Base-by-base conservation (phyloP, 257 asterid genomes). In the Thymus quinquecostatus region DNA sequence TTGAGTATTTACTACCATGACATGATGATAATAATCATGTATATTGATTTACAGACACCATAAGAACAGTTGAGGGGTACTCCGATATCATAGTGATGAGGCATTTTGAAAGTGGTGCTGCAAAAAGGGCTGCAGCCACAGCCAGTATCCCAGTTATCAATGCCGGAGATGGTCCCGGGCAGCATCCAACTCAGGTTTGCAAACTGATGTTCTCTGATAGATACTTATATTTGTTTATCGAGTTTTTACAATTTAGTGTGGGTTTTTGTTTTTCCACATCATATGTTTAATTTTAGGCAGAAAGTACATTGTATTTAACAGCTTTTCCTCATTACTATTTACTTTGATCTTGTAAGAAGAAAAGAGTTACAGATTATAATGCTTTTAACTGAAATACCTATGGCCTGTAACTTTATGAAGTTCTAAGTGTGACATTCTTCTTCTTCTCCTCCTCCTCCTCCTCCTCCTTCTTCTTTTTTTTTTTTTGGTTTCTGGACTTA, bases 121-220 rank as follows among this genome's bases (percentile, higher is more conserved):
- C 98, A 68, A 86, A 77, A 81, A 82, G 90, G 79, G 97, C 99
- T 7, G 97, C 97, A 3, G 73, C 51, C 28, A 91, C 90, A 8
- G 96, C 97, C 55, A 75, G 75, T 77, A 94, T 91, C 76, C 99
- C 99, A 0, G 74, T 94, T 75, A 91, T 94, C 63, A 94, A 94
- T 84, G 99, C 97, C 9, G 99, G 97, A 77, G 99, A 94, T 83
- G 97, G 99, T 69, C 97, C 97, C 10, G 97, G 99, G 11, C 97
- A 94, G 75, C 99, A 94, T 79, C 97, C 97, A 14, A 87, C 99
- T 56, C 97, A 91, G 97, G 98, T 93, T 41, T 79, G 64, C 62
- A 30, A 36, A 44, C 14, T 69, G 29, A 28, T 5, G 30, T 40
- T 69, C 28, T 32, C 69, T 55, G 54, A 55, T 10, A 12, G 69